Evolutionary conservation across 2,329 filamentous ascomycete species (phyloP).

Genomic region (Ophiostoma perfectum): DNA sequence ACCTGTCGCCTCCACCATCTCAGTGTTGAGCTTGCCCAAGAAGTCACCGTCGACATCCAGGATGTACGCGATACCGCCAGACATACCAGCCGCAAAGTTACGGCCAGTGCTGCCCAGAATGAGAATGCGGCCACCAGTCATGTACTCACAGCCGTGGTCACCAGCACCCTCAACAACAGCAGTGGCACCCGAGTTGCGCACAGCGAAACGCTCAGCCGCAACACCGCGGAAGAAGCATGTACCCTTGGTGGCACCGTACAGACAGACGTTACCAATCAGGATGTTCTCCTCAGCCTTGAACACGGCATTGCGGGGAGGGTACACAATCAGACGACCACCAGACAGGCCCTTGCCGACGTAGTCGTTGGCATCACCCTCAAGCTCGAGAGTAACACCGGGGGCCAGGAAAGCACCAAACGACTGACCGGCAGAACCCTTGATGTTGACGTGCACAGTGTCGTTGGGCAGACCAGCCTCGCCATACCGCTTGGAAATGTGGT

Average conservation of each 20-base stretch:
- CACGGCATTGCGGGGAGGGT: constrained; percentile 80
- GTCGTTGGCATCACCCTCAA: constrained; percentile 94
- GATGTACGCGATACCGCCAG: constrained; percentile 92
- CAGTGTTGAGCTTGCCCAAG: constrained; percentile 86
- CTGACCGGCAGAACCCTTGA: constrained; percentile 92
- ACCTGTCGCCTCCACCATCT: constrained; percentile 89
- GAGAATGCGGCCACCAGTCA: constrained; percentile 90
- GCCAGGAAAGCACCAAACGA: constrained; percentile 94
- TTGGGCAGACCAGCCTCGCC: constrained; percentile 83
- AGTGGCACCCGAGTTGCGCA: constrained; percentile 91
- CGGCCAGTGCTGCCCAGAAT: constrained; percentile 84
- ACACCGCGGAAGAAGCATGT: constrained; percentile 96
- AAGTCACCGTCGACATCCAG: constrained; percentile 88
- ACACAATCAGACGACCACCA: constrained; percentile 86
- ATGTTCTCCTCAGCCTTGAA: constrained; percentile 97
- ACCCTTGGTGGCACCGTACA: constrained; percentile 88
- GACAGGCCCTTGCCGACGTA: constrained; percentile 96
- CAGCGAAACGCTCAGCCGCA: constrained; percentile 91
- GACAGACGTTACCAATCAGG: constrained; percentile 85
- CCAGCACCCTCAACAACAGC: constrained; percentile 95
- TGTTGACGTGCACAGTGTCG: constrained; percentile 93
- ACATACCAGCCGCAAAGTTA: constrained; percentile 98
- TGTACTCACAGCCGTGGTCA: constrained; percentile 97
- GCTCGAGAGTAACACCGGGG: constrained; percentile 86
- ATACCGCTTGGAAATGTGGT: constrained; percentile 90